phyloP scores from a whole-genome alignment of 805 yeast genomes.

The Ogataea wickerhamii region DNA sequence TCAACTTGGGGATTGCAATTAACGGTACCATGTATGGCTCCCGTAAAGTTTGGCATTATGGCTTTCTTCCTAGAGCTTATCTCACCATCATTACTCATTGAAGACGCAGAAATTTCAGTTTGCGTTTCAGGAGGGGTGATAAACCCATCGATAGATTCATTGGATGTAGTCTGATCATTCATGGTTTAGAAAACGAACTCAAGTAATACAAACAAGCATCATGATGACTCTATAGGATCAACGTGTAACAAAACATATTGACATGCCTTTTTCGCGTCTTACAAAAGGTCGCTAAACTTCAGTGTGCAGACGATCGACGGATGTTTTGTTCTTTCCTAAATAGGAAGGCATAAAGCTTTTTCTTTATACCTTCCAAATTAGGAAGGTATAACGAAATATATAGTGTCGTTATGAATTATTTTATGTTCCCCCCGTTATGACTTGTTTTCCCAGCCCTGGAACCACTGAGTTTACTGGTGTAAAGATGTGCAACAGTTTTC shows the following conservation, averaged over 20 bases:
- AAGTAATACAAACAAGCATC: too few relatives aligned
- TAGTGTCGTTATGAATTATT: neutral
- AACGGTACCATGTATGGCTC: neutral
- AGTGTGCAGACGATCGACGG: neutral
- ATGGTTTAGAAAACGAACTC: too few relatives aligned
- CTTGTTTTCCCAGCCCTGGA: neutral
- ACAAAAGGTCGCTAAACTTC: neutral
- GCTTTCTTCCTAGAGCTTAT: neutral
- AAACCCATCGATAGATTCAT: neutral
- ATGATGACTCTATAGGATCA: too few relatives aligned
- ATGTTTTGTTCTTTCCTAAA: neutral
- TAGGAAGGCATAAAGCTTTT: neutral
- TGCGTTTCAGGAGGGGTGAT: neutral
- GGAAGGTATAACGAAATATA: neutral
- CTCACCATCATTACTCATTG: neutral
- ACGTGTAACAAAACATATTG: neutral
- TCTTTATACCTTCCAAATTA: neutral
- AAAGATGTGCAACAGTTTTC: neutral
- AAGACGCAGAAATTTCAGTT: neutral
- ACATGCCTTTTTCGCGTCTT: neutral
- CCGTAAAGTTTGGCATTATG: neutral
- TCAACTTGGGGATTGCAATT: neutral
- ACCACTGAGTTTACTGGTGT: too few relatives aligned
- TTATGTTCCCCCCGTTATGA: neutral
- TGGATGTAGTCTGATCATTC: neutral